Evolutionary conservation across 768 basidiomycete genomes (phyloP), one percentile per base, ranked within the genome.

Genomic region (Phylloporus arenicola): DNA sequence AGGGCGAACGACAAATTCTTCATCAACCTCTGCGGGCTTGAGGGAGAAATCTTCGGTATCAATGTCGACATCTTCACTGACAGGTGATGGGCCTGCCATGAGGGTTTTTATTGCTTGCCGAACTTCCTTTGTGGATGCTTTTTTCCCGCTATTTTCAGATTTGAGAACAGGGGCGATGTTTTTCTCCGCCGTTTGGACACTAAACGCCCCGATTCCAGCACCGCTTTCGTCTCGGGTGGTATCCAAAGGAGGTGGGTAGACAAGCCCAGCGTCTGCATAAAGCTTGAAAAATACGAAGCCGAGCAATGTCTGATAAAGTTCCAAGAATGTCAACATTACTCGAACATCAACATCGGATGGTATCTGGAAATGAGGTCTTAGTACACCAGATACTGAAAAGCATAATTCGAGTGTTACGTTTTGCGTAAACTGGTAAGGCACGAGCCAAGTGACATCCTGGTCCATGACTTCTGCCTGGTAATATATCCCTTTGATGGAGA

Each of bases 401-500:
- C 11, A 39, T 20, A 37, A 49, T 34, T 39, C 30, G 27, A 20
- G 17, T 69, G 82, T 48, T 61, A 96, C 93, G 57, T 79, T 85
- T 72, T 99, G 96, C 2, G 93, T 94, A 70, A 99, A 99, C 63
- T 91, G 90, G 68, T 96, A 98, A 1, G 95, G 94, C 17, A 96
- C 89, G 27, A 98, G 81, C 96, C 96, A 99, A 33, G 87, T 94
- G 40, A 98, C 80, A 27, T 78, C 84, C 70, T 97, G 89, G 54
- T 90, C 93, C 76, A 92, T 85, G 22, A 97, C 78, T 65, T 95
- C 90, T 9, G 92, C 94, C 70, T 98, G 94, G 68, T 94, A 97
- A 70, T 98, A 99, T 40, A 99, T 82, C 35, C 96, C 96, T 71
- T 98, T 98, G 69, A 99, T 95, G 37, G 91, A 93, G 48, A 99